Evolutionary conservation across 1,139 yeast genomes (phyloP).

Genomic region (Pichia sp.): DNA sequence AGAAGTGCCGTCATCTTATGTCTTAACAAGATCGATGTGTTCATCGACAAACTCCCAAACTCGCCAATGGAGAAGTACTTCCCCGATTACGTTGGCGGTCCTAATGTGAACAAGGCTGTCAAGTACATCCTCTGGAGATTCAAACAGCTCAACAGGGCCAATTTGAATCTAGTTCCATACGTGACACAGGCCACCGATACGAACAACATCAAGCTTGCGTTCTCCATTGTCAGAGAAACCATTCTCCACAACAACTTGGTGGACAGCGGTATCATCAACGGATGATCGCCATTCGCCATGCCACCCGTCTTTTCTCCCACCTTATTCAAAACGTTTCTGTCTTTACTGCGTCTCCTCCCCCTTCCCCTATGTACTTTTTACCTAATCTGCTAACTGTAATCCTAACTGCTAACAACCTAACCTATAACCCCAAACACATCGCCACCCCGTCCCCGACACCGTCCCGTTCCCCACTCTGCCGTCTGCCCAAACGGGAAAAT

Average conservation of each 20-base stretch:
- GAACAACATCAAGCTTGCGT: constrained; percentile 80
- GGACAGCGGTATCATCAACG: constrained; percentile 72
- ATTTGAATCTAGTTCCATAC: constrained; percentile 82
- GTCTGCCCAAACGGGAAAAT: no score
- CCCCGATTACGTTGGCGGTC: constrained; percentile 90
- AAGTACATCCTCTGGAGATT: constrained; percentile 92
- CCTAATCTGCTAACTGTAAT: no score
- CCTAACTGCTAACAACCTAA: no score
- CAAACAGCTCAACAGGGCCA: constrained; percentile 80
- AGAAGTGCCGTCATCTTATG: constrained; percentile 83
- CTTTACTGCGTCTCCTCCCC: no score
- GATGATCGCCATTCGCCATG: no score
- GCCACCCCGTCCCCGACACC: no score
- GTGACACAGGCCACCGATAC: constrained; percentile 96
- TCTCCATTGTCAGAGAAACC: constrained; percentile 90
- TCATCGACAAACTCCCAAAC: constrained; percentile 78
- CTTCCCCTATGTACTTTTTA: no score
- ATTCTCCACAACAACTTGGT: constrained; percentile 79
- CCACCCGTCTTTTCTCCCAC: no score
- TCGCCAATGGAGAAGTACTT: constrained; percentile 83
- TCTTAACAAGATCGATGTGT: constrained; percentile 85
- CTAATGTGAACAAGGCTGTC: constrained; percentile 89
- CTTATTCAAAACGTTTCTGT: no score
- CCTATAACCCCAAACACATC: no score
- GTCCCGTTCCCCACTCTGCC: no score